These are phyloP conservation scores for Heterobasidion occidentale DNA, from an alignment of 1,284 basidiomycete genomes.

Conservation along the genomic window DNA sequence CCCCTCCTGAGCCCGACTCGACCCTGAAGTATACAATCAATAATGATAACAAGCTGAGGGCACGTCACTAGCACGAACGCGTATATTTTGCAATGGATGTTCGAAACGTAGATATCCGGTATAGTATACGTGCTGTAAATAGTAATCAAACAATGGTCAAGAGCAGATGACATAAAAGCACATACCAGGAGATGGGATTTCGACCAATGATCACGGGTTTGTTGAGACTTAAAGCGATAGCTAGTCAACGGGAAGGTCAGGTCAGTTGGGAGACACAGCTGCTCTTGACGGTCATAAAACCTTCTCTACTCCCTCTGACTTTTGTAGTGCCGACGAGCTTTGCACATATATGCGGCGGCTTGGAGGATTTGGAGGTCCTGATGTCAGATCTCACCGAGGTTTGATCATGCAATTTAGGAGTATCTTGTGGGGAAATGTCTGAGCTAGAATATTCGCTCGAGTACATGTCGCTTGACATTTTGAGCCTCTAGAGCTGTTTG, in stretches of 20 bases:
- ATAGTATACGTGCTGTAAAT: slow-evolving; percentile 38
- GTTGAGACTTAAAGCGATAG: slow-evolving; percentile 42
- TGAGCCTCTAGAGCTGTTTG: neutral
- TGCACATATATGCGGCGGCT: slow-evolving; percentile 45
- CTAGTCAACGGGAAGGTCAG: slow-evolving; percentile 4
- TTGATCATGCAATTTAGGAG: too few species aligned
- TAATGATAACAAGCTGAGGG: too few species aligned
- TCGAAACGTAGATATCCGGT: slow-evolving; percentile 48
- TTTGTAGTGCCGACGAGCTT: slow-evolving; percentile 50
- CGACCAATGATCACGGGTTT: slow-evolving; percentile 62
- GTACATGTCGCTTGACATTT: neutral
- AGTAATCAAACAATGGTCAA: neutral
- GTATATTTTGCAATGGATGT: slow-evolving; percentile 71
- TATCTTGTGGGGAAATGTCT: too few species aligned
- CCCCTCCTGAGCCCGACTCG: slow-evolving; percentile 58
- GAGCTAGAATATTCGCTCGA: neutral
- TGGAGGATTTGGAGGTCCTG: neutral
- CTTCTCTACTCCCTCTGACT: slow-evolving; percentile 47
- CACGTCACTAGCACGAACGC: slow-evolving; percentile 34
- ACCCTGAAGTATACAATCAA: slow-evolving; percentile 32
- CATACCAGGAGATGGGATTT: slow-evolving; percentile 31
- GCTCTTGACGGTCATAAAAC: slow-evolving; percentile 21
- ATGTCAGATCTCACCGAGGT: too few species aligned
- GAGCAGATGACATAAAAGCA: neutral
- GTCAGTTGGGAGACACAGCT: neutral